Conservation (phyloP, 495 filamentous ascomycete genomes). For the Parmelia sp. region DNA sequence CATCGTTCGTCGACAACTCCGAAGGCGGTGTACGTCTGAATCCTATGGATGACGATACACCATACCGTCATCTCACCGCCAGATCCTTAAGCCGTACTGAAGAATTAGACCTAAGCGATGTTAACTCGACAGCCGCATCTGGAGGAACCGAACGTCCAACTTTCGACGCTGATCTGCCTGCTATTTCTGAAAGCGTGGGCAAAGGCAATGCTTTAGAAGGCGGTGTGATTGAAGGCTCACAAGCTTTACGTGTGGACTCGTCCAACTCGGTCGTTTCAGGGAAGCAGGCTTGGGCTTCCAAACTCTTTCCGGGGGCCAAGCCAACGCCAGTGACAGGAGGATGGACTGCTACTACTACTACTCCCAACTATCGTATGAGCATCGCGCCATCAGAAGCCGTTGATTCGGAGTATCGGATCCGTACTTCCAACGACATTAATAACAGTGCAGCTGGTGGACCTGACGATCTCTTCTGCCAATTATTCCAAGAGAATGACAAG, state of each 20-base stretch:
- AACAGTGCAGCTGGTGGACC: too few species aligned
- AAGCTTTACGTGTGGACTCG: not conserved
- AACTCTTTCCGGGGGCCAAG: slow-evolving; percentile 1
- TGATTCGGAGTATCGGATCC: not conserved
- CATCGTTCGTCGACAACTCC: not conserved
- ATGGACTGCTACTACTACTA: not conserved
- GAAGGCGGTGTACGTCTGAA: slow-evolving; percentile 1
- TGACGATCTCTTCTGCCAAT: too few species aligned
- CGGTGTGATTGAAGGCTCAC: not conserved
- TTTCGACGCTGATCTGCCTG: not conserved
- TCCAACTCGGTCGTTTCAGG: not conserved
- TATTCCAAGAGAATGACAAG: too few species aligned
- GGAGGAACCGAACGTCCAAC: not conserved
- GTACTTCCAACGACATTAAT: too few species aligned
- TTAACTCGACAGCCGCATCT: not conserved
- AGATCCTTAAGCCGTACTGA: slow-evolving; percentile 1
- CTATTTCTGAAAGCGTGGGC: not conserved
- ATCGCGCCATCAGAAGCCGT: not conserved
- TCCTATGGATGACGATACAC: slow-evolving; percentile 8
- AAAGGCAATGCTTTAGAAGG: not conserved
- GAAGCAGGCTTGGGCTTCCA: not conserved
- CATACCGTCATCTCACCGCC: not conserved
- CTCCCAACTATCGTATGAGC: not conserved
- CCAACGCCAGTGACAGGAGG: slow-evolving; percentile 9
- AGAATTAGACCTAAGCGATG: not conserved